phyloP scores from a whole-genome alignment of 2,329 filamentous ascomycete species.

The Hymenoscyphus linearis region DNA sequence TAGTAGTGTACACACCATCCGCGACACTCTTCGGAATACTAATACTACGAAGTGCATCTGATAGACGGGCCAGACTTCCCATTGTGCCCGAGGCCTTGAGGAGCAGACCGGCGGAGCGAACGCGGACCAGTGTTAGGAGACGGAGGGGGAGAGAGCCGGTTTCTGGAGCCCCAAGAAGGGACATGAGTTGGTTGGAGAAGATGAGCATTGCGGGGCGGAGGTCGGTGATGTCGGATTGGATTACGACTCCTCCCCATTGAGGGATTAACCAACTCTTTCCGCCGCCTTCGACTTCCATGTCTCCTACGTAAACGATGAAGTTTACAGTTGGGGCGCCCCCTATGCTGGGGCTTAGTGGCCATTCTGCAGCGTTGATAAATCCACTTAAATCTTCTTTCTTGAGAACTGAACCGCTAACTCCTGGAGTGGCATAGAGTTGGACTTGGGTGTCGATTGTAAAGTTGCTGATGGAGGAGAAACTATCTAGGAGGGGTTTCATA shows the following conservation, averaged over 20 bases:
- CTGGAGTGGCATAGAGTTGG: slow-evolving; percentile 78
- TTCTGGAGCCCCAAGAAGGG: slow-evolving; percentile 78
- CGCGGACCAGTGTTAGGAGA: slow-evolving; percentile 77
- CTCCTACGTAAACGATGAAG: slow-evolving; percentile 84
- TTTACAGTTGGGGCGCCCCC: slow-evolving; percentile 91
- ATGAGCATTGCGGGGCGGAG: slow-evolving; percentile 79
- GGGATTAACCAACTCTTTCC: slow-evolving; percentile 81
- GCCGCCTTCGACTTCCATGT: slow-evolving; percentile 41
- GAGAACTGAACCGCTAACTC: slow-evolving; percentile 57
- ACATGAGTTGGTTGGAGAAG: slow-evolving; percentile 85
- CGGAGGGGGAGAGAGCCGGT: slow-evolving; percentile 80
- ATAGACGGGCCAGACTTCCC: slow-evolving; percentile 84
- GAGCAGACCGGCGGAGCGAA: slow-evolving; percentile 78
- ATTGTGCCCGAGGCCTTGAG: slow-evolving; percentile 89
- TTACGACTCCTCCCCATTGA: slow-evolving; percentile 82
- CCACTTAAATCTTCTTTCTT: slow-evolving; percentile 83
- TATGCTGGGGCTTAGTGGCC: slow-evolving; percentile 92
- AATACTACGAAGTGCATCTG: slow-evolving; percentile 78
- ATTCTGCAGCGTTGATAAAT: slow-evolving; percentile 97
- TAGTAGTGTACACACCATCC: slow-evolving; percentile 74
- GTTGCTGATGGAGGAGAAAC: slow-evolving; percentile 79
- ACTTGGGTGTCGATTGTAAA: slow-evolving; percentile 97
- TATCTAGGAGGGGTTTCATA: slow-evolving; percentile 73
- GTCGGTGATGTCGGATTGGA: slow-evolving; percentile 52
- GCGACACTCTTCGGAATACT: slow-evolving; percentile 85